phyloP scores from a whole-genome alignment of 2,329 filamentous ascomycete species.

The Cryphonectria radicalis region DNA sequence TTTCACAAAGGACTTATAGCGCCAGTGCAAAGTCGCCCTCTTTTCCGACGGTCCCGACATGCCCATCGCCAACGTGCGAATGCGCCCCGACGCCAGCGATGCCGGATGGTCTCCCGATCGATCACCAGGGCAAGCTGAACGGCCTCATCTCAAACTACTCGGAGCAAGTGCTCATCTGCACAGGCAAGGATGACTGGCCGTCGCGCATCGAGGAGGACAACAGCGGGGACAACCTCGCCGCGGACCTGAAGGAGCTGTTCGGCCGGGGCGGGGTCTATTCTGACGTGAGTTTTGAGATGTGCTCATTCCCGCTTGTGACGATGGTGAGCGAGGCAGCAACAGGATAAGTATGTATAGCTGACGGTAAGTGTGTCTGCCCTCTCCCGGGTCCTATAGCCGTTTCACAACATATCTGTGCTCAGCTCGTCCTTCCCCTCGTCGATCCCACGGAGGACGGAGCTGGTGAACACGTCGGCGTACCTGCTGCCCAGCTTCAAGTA shows the following conservation, averaged over 20 bases:
- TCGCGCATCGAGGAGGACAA: slow-evolving; percentile 85
- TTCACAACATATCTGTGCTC: slow-evolving; percentile 77
- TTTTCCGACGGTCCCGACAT: slow-evolving; percentile 56
- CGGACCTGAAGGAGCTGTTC: slow-evolving; percentile 72
- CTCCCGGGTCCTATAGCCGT: slow-evolving; percentile 66
- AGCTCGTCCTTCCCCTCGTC: slow-evolving; percentile 75
- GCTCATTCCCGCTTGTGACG: slow-evolving; percentile 18
- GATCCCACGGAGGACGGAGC: slow-evolving; percentile 47
- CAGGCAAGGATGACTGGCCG: slow-evolving; percentile 78
- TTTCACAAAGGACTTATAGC: slow-evolving; percentile 19
- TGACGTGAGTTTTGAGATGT: slow-evolving; percentile 58
- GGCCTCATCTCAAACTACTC: slow-evolving; percentile 79
- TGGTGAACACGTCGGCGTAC: slow-evolving; percentile 68
- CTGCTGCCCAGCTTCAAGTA: slow-evolving; percentile 85
- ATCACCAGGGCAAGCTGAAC: slow-evolving; percentile 70
- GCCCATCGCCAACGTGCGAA: slow-evolving; percentile 75
- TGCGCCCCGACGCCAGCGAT: slow-evolving; percentile 70
- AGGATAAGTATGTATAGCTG: slow-evolving; percentile 34
- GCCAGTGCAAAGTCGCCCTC: slow-evolving; percentile 26
- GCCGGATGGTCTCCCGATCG: slow-evolving; percentile 73
- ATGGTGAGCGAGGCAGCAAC: neutral
- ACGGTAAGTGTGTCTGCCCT: slow-evolving; percentile 37
- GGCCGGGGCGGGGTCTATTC: slow-evolving; percentile 68
- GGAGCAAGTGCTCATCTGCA: slow-evolving; percentile 84
- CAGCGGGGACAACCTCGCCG: slow-evolving; percentile 66